Percentiles rank a stretch among this genome's conserved stretches.
Evolutionary conservation across 164 flowering plant species (phyloP).

Genomic region (Liriodendron chinense): DNA sequence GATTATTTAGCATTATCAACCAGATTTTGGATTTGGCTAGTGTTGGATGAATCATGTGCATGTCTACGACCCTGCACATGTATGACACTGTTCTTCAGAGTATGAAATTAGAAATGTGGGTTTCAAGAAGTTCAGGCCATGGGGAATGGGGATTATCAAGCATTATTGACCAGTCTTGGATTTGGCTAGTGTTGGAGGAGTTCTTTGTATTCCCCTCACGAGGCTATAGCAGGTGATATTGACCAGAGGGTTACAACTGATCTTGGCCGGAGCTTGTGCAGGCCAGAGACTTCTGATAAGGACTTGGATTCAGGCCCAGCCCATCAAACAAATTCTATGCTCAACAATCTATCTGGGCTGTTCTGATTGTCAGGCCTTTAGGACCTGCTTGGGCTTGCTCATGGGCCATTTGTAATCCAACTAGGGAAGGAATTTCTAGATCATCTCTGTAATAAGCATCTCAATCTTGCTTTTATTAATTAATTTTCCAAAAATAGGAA

Average conservation of each 20-base stretch:
- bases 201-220: not conserved
- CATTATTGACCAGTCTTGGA: not conserved
- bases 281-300: not conserved
- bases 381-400: not conserved
- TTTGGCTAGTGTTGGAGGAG: too few relatives aligned
- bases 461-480: not conserved
- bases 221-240: not conserved
- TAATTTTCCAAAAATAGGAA: not conserved
- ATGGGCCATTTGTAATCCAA: not conserved
- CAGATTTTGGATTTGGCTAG: too few relatives aligned
- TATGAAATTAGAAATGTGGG: not conserved
- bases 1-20: too few relatives aligned
- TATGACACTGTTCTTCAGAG: not conserved
- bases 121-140: not conserved
- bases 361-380: not conserved
- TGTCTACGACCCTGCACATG: not conserved
- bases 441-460: not conserved
- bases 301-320: not conserved
- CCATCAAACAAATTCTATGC: not conserved
- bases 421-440: not conserved
- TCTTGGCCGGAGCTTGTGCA: not conserved
- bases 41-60: not conserved
- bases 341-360: not conserved
- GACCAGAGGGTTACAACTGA: not conserved
- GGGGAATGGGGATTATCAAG: too few relatives aligned